phyloP scores from a whole-genome alignment of 2,329 filamentous ascomycete genomes.

The Diaporthe vexans region DNA sequence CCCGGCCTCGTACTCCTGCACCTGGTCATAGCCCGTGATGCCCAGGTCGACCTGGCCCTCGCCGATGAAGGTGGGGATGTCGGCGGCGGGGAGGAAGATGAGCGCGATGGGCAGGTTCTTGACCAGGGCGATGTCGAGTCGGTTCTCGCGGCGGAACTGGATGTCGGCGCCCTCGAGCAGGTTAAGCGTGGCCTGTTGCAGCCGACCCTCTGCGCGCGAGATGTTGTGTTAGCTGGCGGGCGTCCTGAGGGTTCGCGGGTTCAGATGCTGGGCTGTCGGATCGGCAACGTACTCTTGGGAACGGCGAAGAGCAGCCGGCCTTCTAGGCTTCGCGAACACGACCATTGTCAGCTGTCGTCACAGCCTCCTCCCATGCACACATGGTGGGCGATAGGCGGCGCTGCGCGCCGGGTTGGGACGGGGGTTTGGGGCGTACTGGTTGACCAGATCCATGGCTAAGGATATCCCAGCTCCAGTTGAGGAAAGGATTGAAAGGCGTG shows the following conservation, averaged over 20 bases:
- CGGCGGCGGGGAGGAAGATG: conserved; percentile 95
- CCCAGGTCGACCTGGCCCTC: conserved; percentile 94
- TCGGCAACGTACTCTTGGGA: conserved; percentile 86
- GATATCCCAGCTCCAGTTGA: not conserved
- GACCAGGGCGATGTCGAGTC: conserved; percentile 96
- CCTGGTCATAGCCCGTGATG: conserved; percentile 94
- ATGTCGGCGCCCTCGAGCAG: conserved; percentile 95
- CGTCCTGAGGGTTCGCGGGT: not conserved
- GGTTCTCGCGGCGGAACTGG: conserved; percentile 94
- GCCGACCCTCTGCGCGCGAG: conserved; percentile 81
- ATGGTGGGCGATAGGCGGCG: not conserved
- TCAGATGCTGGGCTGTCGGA: conserved; percentile 5
- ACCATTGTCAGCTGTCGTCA: conserved; percentile 50
- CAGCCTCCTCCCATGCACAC: not conserved
- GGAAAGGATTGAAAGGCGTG: not conserved
- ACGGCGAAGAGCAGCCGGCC: conserved; percentile 95
- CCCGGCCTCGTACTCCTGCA: conserved; percentile 86
- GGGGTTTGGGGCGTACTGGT: conserved; percentile 59
- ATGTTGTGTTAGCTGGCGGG: conserved; percentile 44
- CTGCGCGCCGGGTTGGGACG: too few relatives aligned
- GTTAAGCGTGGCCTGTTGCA: conserved; percentile 89
- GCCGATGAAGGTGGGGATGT: conserved; percentile 97
- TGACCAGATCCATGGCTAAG: conserved; percentile 65
- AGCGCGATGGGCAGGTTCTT: conserved; percentile 97
- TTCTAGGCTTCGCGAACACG: conserved; percentile 76